A percentile compares a stretch with the other conserved stretches of the same genome.
phyloP scores from a whole-genome alignment of 2,329 filamentous ascomycete genomes.

The Colletotrichum somersetense region DNA sequence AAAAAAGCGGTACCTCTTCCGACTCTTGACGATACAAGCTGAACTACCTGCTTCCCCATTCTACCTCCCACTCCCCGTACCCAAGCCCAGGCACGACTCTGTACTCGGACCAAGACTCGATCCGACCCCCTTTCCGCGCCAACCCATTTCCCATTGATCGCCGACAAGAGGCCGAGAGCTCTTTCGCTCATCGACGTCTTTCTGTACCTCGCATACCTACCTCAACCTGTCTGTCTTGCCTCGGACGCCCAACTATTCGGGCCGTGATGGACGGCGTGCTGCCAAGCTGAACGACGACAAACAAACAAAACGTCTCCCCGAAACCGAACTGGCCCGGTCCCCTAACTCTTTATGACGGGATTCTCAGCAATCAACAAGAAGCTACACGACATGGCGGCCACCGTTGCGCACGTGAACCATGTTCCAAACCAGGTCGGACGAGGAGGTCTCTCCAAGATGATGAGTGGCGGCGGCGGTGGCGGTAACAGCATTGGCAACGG shows the following conservation, averaged over 20 bases:
- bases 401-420: conserved; percentile 37
- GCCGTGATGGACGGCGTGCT: conserved; percentile 34
- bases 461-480: conserved; percentile 20
- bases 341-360: conserved; percentile 33
- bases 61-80: conserved; percentile 3
- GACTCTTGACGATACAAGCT: background rate
- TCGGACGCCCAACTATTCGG: conserved; percentile 8
- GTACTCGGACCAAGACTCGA: conserved; percentile 31
- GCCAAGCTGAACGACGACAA: conserved; percentile 24
- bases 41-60: background rate
- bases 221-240: background rate
- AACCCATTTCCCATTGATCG: conserved; percentile 27
- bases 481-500: conserved; percentile 7
- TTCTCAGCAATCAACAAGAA: conserved; percentile 35
- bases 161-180: conserved; percentile 20
- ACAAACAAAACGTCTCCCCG: background rate
- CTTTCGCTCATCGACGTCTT: background rate
- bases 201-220: background rate
- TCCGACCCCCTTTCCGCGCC: conserved; percentile 30
- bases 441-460: conserved; percentile 40
- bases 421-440: conserved; percentile 36
- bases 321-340: background rate
- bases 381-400: conserved; percentile 40
- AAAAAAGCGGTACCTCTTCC: background rate
- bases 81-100: background rate